A percentile compares a stretch with the other conserved stretches of the same genome.
Conservation (phyloP, 768 basidiomycete genomes). For the Mycena vitilis region DNA sequence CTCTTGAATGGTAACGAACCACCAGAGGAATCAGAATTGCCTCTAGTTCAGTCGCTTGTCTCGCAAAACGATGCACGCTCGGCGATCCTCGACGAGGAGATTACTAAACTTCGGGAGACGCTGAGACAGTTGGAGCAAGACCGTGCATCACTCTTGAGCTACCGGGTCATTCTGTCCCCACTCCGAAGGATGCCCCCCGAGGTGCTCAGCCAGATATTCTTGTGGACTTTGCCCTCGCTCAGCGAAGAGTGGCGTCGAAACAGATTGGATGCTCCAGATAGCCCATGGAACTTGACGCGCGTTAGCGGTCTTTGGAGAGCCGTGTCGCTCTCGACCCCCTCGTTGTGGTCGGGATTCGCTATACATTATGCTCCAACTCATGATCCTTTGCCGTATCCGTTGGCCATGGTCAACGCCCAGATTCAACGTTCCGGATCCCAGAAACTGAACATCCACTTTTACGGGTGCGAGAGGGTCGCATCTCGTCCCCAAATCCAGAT, state of each 20-base stretch:
- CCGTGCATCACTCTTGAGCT: neutral
- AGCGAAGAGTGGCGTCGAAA: neutral
- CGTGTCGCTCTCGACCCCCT: neutral
- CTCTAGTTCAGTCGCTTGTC: neutral
- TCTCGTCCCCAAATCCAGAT: neutral
- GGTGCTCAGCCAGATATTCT: constrained; percentile 16
- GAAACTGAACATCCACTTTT: constrained; percentile 1
- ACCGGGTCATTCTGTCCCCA: neutral
- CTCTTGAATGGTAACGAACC: neutral
- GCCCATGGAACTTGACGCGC: constrained; percentile 16
- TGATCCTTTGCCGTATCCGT: too few species aligned
- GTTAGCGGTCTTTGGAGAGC: constrained; percentile 22
- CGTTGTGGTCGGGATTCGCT: constrained; percentile 12
- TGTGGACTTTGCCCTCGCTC: neutral
- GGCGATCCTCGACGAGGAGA: neutral
- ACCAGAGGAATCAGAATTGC: neutral
- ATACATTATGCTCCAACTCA: neutral
- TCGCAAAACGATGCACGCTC: neutral
- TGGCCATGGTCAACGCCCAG: too few species aligned
- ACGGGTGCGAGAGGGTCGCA: neutral
- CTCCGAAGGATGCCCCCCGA: constrained; percentile 12
- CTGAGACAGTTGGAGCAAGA: neutral
- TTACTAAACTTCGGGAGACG: neutral
- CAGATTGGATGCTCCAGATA: neutral
- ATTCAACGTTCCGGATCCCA: neutral